Evolutionary conservation across 2,329 filamentous ascomycete genomes (phyloP).

Genomic region (Meredithiella fracta): DNA sequence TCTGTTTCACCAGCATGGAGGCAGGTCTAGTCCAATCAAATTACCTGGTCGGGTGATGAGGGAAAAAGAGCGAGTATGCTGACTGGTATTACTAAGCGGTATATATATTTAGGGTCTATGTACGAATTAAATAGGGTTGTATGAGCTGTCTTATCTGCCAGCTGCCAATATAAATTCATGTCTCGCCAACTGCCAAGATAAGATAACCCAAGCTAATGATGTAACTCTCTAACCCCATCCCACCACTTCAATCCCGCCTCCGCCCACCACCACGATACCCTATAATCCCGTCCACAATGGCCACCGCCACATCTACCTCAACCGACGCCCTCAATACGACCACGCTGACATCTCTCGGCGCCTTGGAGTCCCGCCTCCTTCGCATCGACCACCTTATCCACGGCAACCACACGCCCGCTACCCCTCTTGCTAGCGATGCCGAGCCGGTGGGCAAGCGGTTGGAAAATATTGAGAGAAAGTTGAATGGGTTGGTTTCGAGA

Average conservation of each 20-base stretch:
- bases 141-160: too few relatives aligned
- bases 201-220: background rate
- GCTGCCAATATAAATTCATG: background rate
- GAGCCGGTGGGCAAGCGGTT: slow-evolving; percentile 29
- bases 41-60: background rate
- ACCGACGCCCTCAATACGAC: slow-evolving; percentile 31
- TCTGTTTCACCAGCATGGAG: slow-evolving; percentile 8
- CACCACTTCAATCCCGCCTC: background rate
- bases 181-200: background rate
- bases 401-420: slow-evolving; percentile 23
- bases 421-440: slow-evolving; percentile 18
- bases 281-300: background rate
- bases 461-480: slow-evolving; percentile 36
- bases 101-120: too few relatives aligned
- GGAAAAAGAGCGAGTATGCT: background rate
- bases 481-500: slow-evolving; percentile 32
- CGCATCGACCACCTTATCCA: slow-evolving; percentile 44
- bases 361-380: slow-evolving; percentile 41
- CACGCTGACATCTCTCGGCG: slow-evolving; percentile 36
- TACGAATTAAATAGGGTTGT: too few relatives aligned
- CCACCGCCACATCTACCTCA: slow-evolving; percentile 18
- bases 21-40: background rate
- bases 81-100: too few relatives aligned
- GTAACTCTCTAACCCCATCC: background rate
- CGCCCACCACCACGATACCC: background rate